Evolutionary conservation across 768 basidiomycete species (phyloP).

Genomic region (Boletus rubroflammeus): DNA sequence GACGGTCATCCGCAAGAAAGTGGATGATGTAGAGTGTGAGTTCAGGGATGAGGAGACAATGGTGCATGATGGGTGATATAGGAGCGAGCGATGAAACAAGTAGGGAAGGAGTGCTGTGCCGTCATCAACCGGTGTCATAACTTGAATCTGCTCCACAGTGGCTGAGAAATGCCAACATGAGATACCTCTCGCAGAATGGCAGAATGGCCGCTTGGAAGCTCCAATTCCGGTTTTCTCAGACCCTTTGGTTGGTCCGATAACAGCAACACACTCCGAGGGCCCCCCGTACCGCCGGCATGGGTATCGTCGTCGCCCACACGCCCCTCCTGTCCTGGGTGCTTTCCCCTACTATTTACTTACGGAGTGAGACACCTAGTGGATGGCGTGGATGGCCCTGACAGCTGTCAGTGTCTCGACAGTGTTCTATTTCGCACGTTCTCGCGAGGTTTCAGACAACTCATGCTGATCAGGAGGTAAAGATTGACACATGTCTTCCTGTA

Average conservation of each 20-base stretch:
- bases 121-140: background rate
- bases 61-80: slow-evolving; percentile 22
- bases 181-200: background rate
- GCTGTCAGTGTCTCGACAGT: background rate
- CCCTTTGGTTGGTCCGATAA: slow-evolving; percentile 7
- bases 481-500: background rate
- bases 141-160: background rate
- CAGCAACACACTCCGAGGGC: background rate
- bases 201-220: background rate
- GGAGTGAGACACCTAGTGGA: background rate
- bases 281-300: background rate
- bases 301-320: background rate
- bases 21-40: slow-evolving; percentile 24
- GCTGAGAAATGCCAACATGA: slow-evolving; percentile 1
- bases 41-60: slow-evolving; percentile 29
- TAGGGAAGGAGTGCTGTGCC: background rate
- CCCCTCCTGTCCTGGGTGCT: background rate
- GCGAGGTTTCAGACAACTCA: background rate
- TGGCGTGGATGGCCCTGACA: background rate
- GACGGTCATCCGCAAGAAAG: slow-evolving; percentile 22
- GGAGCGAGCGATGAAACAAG: background rate
- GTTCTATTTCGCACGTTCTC: background rate
- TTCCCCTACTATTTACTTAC: background rate
- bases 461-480: no score
- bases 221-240: slow-evolving; percentile 15